phyloP scores from a whole-genome alignment of 2,329 filamentous ascomycete genomes.

The Penicillium vulpinum region DNA sequence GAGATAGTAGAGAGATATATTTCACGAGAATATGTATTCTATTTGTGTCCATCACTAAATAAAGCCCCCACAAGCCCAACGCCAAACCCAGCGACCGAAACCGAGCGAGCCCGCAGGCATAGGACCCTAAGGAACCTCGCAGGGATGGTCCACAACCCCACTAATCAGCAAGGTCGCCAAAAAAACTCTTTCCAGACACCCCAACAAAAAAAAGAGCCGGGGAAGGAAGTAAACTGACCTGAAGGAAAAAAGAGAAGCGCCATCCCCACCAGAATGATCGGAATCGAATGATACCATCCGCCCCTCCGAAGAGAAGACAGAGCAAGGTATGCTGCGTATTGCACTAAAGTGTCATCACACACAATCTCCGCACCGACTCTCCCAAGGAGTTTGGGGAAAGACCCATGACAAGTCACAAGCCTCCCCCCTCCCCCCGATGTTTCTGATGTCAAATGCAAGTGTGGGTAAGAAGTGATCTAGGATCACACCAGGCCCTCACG shows the following conservation, averaged over 20 bases:
- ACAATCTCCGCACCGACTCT: slow-evolving; percentile 94
- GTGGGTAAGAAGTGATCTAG: slow-evolving; percentile 46
- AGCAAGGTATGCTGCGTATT: slow-evolving; percentile 79
- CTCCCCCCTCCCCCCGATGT: slow-evolving; percentile 63
- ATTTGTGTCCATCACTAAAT: neutral
- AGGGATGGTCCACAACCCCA: slow-evolving; percentile 24
- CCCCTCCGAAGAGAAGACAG: slow-evolving; percentile 35
- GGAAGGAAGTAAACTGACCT: slow-evolving; percentile 47
- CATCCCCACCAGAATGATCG: slow-evolving; percentile 85
- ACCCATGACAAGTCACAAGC: slow-evolving; percentile 26
- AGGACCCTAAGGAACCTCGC: slow-evolving; percentile 11
- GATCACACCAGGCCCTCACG: slow-evolving; percentile 82
- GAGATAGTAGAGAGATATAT: neutral
- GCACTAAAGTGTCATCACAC: slow-evolving; percentile 85
- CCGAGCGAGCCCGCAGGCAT: slow-evolving; percentile 1
- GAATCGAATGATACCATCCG: slow-evolving; percentile 76
- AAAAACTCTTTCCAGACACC: slow-evolving; percentile 25
- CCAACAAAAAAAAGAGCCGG: slow-evolving; percentile 5
- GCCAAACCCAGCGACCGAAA: slow-evolving; percentile 22
- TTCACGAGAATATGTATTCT: neutral
- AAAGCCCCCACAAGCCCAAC: neutral
- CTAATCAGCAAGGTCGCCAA: slow-evolving; percentile 40
- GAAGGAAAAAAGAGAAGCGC: slow-evolving; percentile 61
- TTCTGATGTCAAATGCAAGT: slow-evolving; percentile 92
- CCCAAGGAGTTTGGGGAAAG: slow-evolving; percentile 66